Evolutionary conservation across 768 basidiomycete genomes (phyloP).

Genomic region (Leccinum longicurvipes): DNA sequence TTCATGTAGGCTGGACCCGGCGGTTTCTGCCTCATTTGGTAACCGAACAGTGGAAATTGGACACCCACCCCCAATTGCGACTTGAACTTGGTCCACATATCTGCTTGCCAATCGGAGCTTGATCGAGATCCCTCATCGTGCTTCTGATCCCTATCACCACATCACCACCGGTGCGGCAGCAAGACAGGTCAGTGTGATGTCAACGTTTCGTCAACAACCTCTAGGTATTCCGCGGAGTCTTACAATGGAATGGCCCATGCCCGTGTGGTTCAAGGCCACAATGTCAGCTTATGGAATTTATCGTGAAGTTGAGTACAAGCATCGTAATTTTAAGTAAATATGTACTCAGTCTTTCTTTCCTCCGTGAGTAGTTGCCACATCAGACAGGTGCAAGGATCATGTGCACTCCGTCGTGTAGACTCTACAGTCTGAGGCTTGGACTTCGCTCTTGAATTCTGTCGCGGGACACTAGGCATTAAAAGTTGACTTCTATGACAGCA

Average conservation of each 20-base stretch:
- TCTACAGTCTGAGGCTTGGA: neutral
- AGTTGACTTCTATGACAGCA: neutral
- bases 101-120: neutral
- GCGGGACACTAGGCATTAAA: neutral
- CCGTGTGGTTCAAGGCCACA: neutral
- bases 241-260: neutral
- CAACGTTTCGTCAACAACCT: neutral
- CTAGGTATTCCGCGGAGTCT: conserved; percentile 3
- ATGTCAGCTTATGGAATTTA: neutral
- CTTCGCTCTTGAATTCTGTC: neutral
- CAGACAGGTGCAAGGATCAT: neutral
- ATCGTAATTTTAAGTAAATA: neutral
- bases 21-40: neutral
- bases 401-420: neutral
- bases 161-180: neutral
- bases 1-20: neutral
- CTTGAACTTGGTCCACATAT: neutral
- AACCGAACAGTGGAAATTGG: neutral
- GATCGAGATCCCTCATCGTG: neutral
- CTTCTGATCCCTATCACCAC: neutral
- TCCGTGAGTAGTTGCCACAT: neutral
- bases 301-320: neutral
- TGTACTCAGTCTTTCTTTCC: neutral
- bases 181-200: neutral
- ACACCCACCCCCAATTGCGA: neutral